Evolutionary conservation across 441 rosid species (phyloP), one percentile per base, ranked within the genome.

Genomic region (Cnidoscolus chayamansa): DNA sequence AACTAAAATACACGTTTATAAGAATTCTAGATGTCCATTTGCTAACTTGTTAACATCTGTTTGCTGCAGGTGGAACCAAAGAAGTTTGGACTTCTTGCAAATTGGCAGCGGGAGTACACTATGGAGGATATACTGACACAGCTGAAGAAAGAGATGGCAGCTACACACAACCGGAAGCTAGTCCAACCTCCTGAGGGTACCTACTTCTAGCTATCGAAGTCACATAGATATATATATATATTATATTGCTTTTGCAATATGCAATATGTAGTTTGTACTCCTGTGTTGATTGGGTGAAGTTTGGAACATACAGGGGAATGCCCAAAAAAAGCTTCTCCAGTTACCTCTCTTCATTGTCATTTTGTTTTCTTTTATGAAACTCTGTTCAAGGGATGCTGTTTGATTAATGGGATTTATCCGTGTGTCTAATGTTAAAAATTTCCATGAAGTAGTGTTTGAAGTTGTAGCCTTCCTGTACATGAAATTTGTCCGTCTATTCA

Each of bases 141-240:
- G 82, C 88, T 95, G 89, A 95, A 92, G 84, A 95, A 92, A 81
- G 99, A 95, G 81, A 95, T 95, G 98, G 88, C 94, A n/a, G 80
- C 89, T 1, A 87, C 97, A n/a, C 96, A 92, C 68, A 94, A 91
- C 83, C 87, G 97, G 56, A 94, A 94, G 90, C 89, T 89, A 77
- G 99, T 92, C 76, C 99, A 95, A 85, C 99, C 99, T 73, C 94
- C 97, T 0, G 99, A 95, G 90, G 99, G 99, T 68, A 88, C 97
- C 84, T 95, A 86, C 85, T 92, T 89, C 89, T 92, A 92, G 91
- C 81, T 81, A 61, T 68, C 54, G 45, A 74, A 79, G 70, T 51
- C 74, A 40, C 73, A 79, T 71, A 61, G 78, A 57, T 64, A 76
- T 55, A 10, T 58, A 67, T 53, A 77, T 77, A 70, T 56, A 78